A percentile compares a stretch with the other conserved stretches of the same genome.
Evolutionary conservation across 129 eudicot genomes (phyloP).

Genomic region (Logfia minima): DNA sequence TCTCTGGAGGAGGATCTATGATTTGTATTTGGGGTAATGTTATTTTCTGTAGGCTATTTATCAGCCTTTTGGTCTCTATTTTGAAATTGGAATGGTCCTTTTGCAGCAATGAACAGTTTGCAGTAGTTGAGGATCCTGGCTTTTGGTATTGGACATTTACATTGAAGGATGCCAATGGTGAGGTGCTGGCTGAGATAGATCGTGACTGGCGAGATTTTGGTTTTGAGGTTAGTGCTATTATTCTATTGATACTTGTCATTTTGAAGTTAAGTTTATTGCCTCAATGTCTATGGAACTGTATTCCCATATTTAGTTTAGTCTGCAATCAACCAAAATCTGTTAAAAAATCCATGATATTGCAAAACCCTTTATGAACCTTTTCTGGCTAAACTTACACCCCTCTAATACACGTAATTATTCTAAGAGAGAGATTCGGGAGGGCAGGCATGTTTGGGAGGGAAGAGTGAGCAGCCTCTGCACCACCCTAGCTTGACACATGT

Average conservation of each 20-base stretch:
- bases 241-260: not conserved
- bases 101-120: conserved; percentile 82
- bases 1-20: conserved; percentile 97
- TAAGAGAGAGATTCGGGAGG: no score
- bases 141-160: conserved; percentile 97
- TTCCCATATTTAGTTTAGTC: not conserved
- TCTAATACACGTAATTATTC: not conserved
- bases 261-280: not conserved
- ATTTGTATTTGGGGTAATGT: conserved; percentile 85
- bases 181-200: conserved; percentile 84
- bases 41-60: not conserved
- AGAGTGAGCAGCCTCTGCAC: no score
- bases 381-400: not conserved
- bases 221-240: conserved; percentile 63
- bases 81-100: conserved; percentile 3
- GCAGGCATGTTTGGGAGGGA: no score
- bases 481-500: no score
- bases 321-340: not conserved
- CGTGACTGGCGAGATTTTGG: conserved; percentile 99
- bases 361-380: not conserved
- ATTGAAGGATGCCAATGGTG: conserved; percentile 72
- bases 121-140: conserved; percentile 95
- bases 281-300: not conserved
- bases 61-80: not conserved
- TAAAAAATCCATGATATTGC: not conserved